Conservation (phyloP, 176 grass and related monocot genomes). For the Melocanna baccifera region DNA sequence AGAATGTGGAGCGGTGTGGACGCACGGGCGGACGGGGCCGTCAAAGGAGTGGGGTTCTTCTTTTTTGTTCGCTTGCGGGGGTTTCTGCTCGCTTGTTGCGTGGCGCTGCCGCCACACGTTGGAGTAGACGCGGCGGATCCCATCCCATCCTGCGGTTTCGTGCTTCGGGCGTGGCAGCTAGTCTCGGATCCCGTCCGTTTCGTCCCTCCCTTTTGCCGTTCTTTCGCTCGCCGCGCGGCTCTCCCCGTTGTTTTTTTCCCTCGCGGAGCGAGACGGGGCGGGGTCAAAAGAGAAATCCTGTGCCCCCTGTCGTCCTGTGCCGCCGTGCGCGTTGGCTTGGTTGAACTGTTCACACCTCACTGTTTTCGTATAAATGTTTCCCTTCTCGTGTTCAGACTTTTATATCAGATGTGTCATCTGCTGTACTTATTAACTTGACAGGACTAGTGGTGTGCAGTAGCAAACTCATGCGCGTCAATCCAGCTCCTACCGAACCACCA, state of each 20-base stretch:
- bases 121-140: background rate
- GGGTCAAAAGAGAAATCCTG: background rate
- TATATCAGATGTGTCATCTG: no score
- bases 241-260: slow-evolving; percentile 8
- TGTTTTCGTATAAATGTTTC: no score
- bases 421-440: rapidly evolving
- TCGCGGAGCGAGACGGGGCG: background rate
- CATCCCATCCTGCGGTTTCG: slow-evolving; percentile 1
- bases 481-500: no score
- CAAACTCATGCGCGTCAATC: no score
- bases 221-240: background rate
- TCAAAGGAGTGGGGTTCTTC: slow-evolving; percentile 5
- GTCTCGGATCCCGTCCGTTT: background rate
- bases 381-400: no score
- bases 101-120: background rate
- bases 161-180: slow-evolving; percentile 21
- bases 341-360: no score
- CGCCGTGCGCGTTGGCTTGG: background rate
- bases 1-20: slow-evolving; percentile 1
- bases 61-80: background rate
- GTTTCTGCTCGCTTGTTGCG: background rate
- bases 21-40: background rate
- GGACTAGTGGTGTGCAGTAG: no score
- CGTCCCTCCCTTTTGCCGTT: background rate
- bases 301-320: background rate